These are phyloP conservation scores for Beauveria sp. DNA, from an alignment of 2,329 filamentous ascomycete species.

Conservation along the genomic window DNA sequence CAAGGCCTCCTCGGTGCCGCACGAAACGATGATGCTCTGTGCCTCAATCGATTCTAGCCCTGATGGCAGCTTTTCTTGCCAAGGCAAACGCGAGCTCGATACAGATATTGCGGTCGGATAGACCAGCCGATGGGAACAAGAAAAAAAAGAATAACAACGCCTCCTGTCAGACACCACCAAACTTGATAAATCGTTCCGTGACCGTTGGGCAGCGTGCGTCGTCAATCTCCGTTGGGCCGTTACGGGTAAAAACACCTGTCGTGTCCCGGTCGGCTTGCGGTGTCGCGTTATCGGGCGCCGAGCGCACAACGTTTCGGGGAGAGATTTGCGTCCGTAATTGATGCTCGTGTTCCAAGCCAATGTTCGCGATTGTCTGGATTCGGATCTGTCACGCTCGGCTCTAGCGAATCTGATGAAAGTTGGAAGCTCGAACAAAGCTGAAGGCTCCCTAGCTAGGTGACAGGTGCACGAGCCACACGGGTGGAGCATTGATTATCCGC, in stretches of 20 bases:
- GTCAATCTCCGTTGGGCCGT: conserved; percentile 1
- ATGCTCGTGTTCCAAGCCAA: no score
- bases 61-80: conserved; percentile 1
- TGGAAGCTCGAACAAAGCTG: neutral
- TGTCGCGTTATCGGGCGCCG: neutral
- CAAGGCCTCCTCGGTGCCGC: conserved; percentile 36
- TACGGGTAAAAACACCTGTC: neutral
- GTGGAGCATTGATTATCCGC: conserved; percentile 12
- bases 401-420: neutral
- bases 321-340: neutral
- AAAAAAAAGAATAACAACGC: neutral
- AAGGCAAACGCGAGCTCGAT: conserved; percentile 2
- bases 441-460: neutral
- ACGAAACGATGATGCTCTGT: conserved; percentile 56
- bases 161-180: conserved; percentile 9
- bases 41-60: conserved; percentile 32
- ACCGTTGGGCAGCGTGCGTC: conserved; percentile 10
- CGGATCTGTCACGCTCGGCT: neutral
- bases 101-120: conserved; percentile 9
- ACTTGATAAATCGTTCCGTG: neutral
- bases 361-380: neutral
- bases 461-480: conserved; percentile 8
- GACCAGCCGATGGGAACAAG: conserved; percentile 4
- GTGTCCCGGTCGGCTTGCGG: neutral
- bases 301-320: neutral